Percentiles rank a stretch among this genome's conserved stretches.
These are phyloP conservation scores for Saturnispora halmiae DNA, from an alignment of 805 yeast species.

Conservation along the genomic window DNA sequence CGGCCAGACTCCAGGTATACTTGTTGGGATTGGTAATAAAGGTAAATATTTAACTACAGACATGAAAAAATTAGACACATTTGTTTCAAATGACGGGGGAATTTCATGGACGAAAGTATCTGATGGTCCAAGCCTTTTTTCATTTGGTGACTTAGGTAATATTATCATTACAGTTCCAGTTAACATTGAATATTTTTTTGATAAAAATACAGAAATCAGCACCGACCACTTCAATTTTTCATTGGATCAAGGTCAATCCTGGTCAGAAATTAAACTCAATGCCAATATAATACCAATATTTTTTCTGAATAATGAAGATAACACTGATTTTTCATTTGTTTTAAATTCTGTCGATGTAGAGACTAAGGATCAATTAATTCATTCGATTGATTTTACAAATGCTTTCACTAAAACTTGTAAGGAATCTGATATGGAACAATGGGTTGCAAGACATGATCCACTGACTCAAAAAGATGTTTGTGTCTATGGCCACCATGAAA, in stretches of 20 bases:
- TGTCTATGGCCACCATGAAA: constrained; percentile 60
- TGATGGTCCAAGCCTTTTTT: constrained; percentile 43
- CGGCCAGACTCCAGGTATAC: constrained; percentile 48
- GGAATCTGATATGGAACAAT: constrained; percentile 53
- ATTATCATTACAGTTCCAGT: constrained; percentile 52
- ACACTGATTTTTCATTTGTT: constrained; percentile 53
- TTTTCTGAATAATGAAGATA: constrained; percentile 49
- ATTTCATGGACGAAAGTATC: constrained; percentile 53
- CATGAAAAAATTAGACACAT: constrained; percentile 32
- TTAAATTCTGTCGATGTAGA: constrained; percentile 34
- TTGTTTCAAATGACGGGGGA: constrained; percentile 70
- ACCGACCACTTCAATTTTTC: constrained; percentile 37
- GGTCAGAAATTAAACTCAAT: constrained; percentile 47
- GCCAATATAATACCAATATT: constrained; percentile 20
- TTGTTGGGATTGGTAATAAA: constrained; percentile 70
- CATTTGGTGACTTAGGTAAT: constrained; percentile 75
- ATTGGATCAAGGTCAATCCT: constrained; percentile 63
- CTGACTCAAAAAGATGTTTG: constrained; percentile 36
- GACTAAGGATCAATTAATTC: constrained; percentile 18
- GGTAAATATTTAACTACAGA: constrained; percentile 44
- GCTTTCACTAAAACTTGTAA: constrained; percentile 42
- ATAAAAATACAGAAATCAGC: constrained; percentile 27
- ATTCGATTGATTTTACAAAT: constrained; percentile 45
- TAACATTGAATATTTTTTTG: constrained; percentile 13
- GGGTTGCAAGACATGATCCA: constrained; percentile 42